phyloP scores from a whole-genome alignment of 2,329 filamentous ascomycete species.

The Aspergillus quadrilineatus region DNA sequence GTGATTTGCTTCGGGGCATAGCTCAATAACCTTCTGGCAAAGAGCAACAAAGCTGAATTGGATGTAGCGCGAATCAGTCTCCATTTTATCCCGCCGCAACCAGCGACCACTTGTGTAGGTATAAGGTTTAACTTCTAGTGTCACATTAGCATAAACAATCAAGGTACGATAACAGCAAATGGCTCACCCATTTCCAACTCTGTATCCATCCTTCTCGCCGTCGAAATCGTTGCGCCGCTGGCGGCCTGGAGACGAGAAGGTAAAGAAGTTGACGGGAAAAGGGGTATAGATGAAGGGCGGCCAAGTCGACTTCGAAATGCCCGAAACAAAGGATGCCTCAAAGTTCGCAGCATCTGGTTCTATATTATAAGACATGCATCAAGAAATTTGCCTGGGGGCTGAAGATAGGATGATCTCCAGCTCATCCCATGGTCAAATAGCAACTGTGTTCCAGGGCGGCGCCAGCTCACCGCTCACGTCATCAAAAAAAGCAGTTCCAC shows the following conservation, averaged over 20 bases:
- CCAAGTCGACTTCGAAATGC: not conserved
- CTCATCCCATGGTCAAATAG: too few species aligned
- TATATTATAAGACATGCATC: too few species aligned
- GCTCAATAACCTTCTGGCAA: slow-evolving; percentile 35
- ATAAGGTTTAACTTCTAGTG: slow-evolving; percentile 25
- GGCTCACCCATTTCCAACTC: not conserved
- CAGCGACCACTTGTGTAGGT: slow-evolving; percentile 38
- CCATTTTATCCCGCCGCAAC: slow-evolving; percentile 38
- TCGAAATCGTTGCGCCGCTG: not conserved
- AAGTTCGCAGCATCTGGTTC: too few species aligned
- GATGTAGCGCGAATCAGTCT: slow-evolving; percentile 39
- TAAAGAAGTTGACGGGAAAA: not conserved
- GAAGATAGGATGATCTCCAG: too few species aligned
- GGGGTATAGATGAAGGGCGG: not conserved
- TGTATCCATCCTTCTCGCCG: not conserved
- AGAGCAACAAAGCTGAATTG: slow-evolving; percentile 44
- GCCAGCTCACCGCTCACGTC: too few species aligned
- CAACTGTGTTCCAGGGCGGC: too few species aligned
- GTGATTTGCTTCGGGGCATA: slow-evolving; percentile 36
- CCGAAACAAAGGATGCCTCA: too few species aligned
- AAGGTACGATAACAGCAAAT: not conserved
- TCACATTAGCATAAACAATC: not conserved
- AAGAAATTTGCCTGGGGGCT: too few species aligned
- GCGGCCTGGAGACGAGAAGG: not conserved
- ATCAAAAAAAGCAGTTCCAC: too few species aligned